phyloP scores from a whole-genome alignment of 2,329 filamentous ascomycete genomes.

The Botrytis elliptica region DNA sequence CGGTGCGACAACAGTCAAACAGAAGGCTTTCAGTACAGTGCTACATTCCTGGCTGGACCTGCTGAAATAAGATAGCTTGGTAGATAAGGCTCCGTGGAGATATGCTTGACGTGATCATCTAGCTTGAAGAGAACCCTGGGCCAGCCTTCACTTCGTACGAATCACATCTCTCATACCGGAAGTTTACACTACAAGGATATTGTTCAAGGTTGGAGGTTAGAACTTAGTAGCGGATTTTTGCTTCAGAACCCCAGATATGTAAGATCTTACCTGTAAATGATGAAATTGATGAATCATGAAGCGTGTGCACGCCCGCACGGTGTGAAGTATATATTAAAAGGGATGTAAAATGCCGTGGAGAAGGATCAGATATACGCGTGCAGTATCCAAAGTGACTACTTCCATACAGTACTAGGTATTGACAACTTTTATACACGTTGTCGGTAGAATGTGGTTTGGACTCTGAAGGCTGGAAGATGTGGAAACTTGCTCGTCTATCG shows the following conservation, averaged over 20 bases:
- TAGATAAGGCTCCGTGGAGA: slow-evolving; percentile 19
- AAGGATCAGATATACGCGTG: slow-evolving; percentile 1
- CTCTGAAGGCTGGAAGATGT: neutral
- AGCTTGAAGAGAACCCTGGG: neutral
- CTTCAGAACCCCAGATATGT: neutral
- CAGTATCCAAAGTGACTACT: neutral
- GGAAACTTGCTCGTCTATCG: neutral
- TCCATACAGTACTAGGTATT: neutral
- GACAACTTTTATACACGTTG: neutral
- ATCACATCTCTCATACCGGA: neutral
- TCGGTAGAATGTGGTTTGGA: neutral
- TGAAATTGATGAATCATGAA: slow-evolving; percentile 7
- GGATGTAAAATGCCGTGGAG: slow-evolving; percentile 1
- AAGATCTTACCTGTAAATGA: neutral
- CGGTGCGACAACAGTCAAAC: slow-evolving; percentile 7
- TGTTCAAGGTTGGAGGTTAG: neutral
- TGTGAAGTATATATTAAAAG: neutral
- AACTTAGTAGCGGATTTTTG: neutral
- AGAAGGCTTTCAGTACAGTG: slow-evolving; percentile 9
- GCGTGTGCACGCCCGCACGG: neutral
- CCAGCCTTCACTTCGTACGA: neutral
- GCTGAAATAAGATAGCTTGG: neutral
- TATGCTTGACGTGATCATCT: slow-evolving; percentile 2
- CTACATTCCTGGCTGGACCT: neutral
- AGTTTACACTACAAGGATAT: neutral